phyloP scores from a whole-genome alignment of 148 eudicot genomes.

The Arbutus unedo region DNA sequence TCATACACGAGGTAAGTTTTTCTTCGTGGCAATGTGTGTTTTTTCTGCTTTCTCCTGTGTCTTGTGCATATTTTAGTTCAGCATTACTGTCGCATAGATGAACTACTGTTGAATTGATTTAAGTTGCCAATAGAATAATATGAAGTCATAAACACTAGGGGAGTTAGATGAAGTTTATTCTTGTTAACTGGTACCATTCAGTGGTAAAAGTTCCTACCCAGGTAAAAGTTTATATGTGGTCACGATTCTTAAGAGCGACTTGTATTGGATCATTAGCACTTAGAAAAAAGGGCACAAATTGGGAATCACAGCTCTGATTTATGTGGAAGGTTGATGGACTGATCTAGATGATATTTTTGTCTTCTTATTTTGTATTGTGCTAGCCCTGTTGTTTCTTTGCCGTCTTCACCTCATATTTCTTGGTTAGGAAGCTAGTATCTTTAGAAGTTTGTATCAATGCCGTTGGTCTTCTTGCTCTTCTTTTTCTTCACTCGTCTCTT shows the following conservation, averaged over 20 bases:
- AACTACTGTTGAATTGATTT: not conserved
- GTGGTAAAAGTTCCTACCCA: not conserved
- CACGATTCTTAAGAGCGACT: not conserved
- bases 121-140: not conserved
- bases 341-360: not conserved
- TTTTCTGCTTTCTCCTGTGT: not conserved
- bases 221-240: not conserved
- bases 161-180: not conserved
- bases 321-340: not conserved
- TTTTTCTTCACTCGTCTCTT: not conserved
- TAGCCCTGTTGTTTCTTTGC: not conserved
- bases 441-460: not conserved
- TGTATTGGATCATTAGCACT: not conserved
- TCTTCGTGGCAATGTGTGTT: not conserved
- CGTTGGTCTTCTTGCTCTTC: not conserved
- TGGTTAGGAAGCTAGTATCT: not conserved
- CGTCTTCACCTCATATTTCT: not conserved
- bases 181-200: not conserved
- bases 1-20: slow-evolving; percentile 81
- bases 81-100: not conserved
- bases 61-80: not conserved
- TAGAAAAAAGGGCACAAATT: not conserved
- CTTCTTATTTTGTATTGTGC: not conserved
- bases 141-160: not conserved
- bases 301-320: not conserved